Base-by-base conservation (phyloP, 306 rosid species). In the Quillaja saponaria region DNA sequence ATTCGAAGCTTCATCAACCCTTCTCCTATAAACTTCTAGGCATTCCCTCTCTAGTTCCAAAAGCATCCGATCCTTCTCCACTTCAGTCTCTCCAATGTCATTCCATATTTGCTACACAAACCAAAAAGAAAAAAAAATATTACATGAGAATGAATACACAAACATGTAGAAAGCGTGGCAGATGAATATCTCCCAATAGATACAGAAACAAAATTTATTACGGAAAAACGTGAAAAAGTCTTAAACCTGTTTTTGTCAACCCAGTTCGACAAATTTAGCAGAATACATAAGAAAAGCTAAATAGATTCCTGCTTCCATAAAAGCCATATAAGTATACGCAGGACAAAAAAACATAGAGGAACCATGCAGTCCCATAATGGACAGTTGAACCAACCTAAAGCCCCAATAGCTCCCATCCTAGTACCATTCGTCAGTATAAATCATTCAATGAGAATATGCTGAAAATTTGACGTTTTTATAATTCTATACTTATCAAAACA, bases 21-120 rank as follows among this genome's bases (percentile, higher is more conserved):
- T 86, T 68, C 94, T 81, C 75, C 89, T 74, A 76, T 92, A 92
- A 56, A 92, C 88, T 47, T 92, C 96, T 68, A 92, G 78, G 82
- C 99, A 92, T 68, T 86, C 99, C 80, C 90, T 86, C 78, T 92
- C 99, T 68, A 92, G 74, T 45, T 89, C 95, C 65, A 84, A 45
- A 45, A 92, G 68, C 96, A 86, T 86, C 0, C 94, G 87, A 59
- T 86, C 95, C 80, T 75, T 85, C 16, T 92, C 96, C 60, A 78
- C 73, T 41, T 79, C 85, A 58, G 76, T 88, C 81, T 92, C 99
- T 44, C 99, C 99, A 54, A 92, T 92, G 78, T 92, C 98, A 53
- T 75, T 82, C 98, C 96, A 88, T 81, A 92, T 76, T 88, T 86
- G 90, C 98, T 92, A 87, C 72, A 67, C 34, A 54, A 60, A 76